Evolutionary conservation across 2,329 filamentous ascomycete genomes (phyloP), one percentile per base, ranked within the genome.

Genomic region (Catunica adiposa): DNA sequence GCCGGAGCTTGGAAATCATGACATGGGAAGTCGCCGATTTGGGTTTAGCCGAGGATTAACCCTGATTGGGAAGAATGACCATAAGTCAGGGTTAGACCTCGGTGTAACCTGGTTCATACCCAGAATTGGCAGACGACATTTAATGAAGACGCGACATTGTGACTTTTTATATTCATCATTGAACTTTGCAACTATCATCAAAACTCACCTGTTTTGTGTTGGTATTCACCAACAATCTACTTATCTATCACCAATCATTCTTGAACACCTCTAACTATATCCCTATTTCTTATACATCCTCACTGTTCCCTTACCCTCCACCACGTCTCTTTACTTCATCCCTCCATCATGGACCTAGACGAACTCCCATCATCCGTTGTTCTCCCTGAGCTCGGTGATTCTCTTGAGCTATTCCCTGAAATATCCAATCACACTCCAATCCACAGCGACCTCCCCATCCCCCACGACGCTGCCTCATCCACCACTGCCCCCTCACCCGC

Each of bases 321-420:
- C n/a, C n/a, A n/a, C n/a, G n/a, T 34, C 29, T 34, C 11, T 5
- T 34, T 11, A 34, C 29, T 5, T 34, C 29, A 5, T 34, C 29
- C 29, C 29, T 34, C 11, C 40, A 53, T 20, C n/a, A 58, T 58
- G 57, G 53, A 58, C 42, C 34, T 58, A 6, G 54, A 58, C 50
- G 57, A 58, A 25, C 34, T 56, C 3, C 57, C 57, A n/a, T 56
- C 57, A 22, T 31, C 53, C 7, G 53, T 38, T 15, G 53, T 58
- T n/a, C n/a, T n/a, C 17, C 48, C 54, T 3, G 57, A 58, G 2
- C 53, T 54, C 34, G 55, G 56, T 31, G 57, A 58, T 17, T 23
- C 50, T 26, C 44, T 58, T 3, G 57, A 58, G 26, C 22, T 58
- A 5, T 58, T 58, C 26, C 57, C 57, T 17, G 51, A 54, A 15